These are phyloP conservation scores for Fusarium sp. DNA, from an alignment of 2,329 filamentous ascomycete genomes.

Conservation along the genomic window DNA sequence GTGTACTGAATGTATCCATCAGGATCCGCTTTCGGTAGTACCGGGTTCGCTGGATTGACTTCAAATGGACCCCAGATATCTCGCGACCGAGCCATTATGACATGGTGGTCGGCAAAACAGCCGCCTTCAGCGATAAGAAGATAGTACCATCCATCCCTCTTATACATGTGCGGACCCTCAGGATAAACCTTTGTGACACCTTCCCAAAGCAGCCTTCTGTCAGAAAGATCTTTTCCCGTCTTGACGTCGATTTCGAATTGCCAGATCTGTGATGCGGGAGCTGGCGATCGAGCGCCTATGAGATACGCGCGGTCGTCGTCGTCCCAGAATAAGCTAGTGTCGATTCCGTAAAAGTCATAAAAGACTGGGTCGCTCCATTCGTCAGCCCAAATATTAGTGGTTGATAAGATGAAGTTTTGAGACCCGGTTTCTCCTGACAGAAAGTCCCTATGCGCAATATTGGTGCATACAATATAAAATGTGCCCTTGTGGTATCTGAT, in stretches of 20 bases:
- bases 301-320: constrained; percentile 46
- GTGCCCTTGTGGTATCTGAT: constrained; percentile 34
- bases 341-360: constrained; percentile 53
- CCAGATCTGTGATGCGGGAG: constrained; percentile 36
- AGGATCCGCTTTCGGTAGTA: constrained; percentile 42
- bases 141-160: constrained; percentile 54
- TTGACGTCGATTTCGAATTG: constrained; percentile 36
- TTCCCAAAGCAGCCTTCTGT: constrained; percentile 26
- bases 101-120: constrained; percentile 45
- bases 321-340: constrained; percentile 56
- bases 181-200: constrained; percentile 34
- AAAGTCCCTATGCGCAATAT: background rate
- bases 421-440: too few relatives aligned
- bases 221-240: constrained; percentile 33
- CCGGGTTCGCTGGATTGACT: constrained; percentile 44
- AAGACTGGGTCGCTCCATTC: constrained; percentile 45
- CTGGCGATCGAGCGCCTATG: constrained; percentile 23
- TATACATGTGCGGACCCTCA: constrained; percentile 53
- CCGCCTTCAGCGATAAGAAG: constrained; percentile 56
- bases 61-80: constrained; percentile 46
- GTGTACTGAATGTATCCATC: constrained; percentile 35
- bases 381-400: constrained; percentile 36
- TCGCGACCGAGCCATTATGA: constrained; percentile 32
- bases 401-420: constrained; percentile 37
- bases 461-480: constrained; percentile 44